Base-by-base conservation (phyloP, 345 rosid species). In the Ceriops zippeliana region DNA sequence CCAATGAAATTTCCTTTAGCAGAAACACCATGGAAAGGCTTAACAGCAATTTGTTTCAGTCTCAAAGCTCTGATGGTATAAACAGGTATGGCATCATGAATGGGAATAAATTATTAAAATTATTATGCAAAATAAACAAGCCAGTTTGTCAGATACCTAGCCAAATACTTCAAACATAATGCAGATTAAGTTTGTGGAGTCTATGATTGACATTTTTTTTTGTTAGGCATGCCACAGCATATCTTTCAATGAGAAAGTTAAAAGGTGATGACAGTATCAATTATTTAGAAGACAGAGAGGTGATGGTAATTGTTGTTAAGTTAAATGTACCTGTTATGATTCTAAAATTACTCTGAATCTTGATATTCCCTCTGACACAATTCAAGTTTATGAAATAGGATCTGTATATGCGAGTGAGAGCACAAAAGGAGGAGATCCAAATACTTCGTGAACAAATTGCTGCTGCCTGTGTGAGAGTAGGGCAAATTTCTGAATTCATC, bases 401-500 rank as follows among this genome's bases (percentile, higher is more conserved):
- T 70, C 89, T 84, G 72, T 75, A 84, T 76, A 76, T 84, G 38
- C 86, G 76, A 72, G 79, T 72, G 61, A 83, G 78, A 75, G 83
- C 90, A 63, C 90, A 86, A 34, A 86, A 85, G 76, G 89, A 82
- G 70, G 97, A 93, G 81, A 89, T 90, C 60, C 92, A 82, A 52
- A 79, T 21, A 75, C 97, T 93, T 35, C 96, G 86, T n/a, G 83
- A 89, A 79, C 88, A 87, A 77, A 81, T 93, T 73, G 85, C 89
- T 60, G 75, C 79, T 76, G 90, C 97, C 35, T 84, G 85, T 65
- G 66, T 89, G 58, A 93, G 84, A 91, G 98, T 93, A 71, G 62
- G 53, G 65, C 51, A 38, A 75, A 71, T 69, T 21, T 31, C 52
- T 54, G 24, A 22, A 34, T 56, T 54, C 34, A 17, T 42, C 70